Evolutionary conservation across 2,329 filamentous ascomycete species (phyloP), one percentile per base, ranked within the genome.

Genomic region (Fusarium multiceps): DNA sequence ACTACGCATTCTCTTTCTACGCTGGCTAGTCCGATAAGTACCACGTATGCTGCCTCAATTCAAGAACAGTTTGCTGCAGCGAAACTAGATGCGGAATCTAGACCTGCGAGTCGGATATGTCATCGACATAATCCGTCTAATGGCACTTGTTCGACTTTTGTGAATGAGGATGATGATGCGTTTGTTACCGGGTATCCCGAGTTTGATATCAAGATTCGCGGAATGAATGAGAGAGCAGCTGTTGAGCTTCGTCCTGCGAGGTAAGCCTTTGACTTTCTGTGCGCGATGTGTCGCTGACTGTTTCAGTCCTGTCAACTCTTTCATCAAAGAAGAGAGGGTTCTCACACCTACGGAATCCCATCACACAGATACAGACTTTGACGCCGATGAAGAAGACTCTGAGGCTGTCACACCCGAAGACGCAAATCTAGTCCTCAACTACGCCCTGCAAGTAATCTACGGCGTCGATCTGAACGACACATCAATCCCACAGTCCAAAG

Each of bases 131-230:
- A 76, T 16, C 74, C 77, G 0, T 80, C 77, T 1, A 80, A 56
- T 23, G 79, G 77, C 3, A 81, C 80, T 6, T 80, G 79, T 28
- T 82, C 79, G 16, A 81, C 80, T 0, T 80, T 79, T 64, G 77
- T 80, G 41, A 80, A 80, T 40, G 78, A 80, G 10, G 77, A 79
- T 37, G 78, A 80, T 5, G 68, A 69, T 25, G 66, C 66, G 2
- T 59, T 76, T 13, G 28, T 75, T 9, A 73, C 74, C 12, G 76
- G 71, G 10, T 77, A 75, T 42, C 71, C 72, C 4, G 74, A 78
- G 8, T 66, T 76, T 32, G 73, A 73, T 14, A 55, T 75, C 7
- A 76, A 76, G 59, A 65, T 75, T 32, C 61, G 63, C 4, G 67
- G 68, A 6, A 32, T 72, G 12, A 32, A 68, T 28, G 71, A 72